phyloP scores from a whole-genome alignment of 371 early-diverging fungal genomes.

The Mortierella sp. region DNA sequence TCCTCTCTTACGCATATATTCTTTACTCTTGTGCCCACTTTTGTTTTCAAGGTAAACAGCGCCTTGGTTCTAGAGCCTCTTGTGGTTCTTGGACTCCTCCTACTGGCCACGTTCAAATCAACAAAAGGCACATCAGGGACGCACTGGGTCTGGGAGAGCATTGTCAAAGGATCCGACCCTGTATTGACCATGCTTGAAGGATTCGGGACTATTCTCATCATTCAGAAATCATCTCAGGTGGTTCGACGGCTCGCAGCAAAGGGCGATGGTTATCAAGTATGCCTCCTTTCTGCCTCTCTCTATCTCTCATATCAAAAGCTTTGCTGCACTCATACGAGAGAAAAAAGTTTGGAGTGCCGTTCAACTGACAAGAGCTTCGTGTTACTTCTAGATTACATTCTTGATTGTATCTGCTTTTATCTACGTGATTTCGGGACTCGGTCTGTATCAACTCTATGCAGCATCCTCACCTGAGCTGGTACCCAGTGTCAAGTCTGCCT shows the following conservation, averaged over 20 bases:
- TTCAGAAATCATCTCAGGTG: conserved; percentile 50
- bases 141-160: conserved; percentile 41
- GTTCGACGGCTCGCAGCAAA: conserved; percentile 42
- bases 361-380: neutral
- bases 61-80: conserved; percentile 33
- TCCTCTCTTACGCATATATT: neutral
- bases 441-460: conserved; percentile 51
- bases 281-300: neutral
- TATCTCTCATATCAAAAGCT: too few relatives aligned
- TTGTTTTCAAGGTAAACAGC: conserved; percentile 24
- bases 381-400: conserved; percentile 34
- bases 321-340: neutral
- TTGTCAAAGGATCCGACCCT: conserved; percentile 50
- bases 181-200: conserved; percentile 48
- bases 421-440: conserved; percentile 45
- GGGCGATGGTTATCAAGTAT: conserved; percentile 54
- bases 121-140: conserved; percentile 32
- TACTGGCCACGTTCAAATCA: conserved; percentile 30
- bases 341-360: too few relatives aligned
- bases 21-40: neutral
- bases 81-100: conserved; percentile 29
- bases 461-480: conserved; percentile 50
- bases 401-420: conserved; percentile 46
- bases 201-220: conserved; percentile 50
- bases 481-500: conserved; percentile 52